Evolutionary conservation across 2,329 filamentous ascomycete genomes (phyloP).

Genomic region (Sporothrix schenckii): DNA sequence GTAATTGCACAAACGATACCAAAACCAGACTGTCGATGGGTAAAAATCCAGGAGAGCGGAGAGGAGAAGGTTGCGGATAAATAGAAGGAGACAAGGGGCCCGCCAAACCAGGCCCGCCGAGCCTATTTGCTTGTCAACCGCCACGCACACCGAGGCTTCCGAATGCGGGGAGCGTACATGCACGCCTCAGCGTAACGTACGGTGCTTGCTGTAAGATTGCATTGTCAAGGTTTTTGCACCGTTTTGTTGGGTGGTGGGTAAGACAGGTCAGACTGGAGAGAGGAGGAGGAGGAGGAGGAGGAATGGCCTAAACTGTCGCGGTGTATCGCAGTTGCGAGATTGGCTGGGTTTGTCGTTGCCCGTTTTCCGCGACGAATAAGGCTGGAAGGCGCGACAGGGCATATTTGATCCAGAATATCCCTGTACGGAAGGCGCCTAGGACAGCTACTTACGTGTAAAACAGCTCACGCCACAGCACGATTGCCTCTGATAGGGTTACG

Average conservation of each 20-base stretch:
- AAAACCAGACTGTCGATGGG: not conserved
- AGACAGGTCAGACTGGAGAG: slow-evolving; percentile 11
- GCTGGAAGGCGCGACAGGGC: not conserved
- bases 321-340: not conserved
- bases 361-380: slow-evolving; percentile 19
- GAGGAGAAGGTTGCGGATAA: not conserved
- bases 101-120: not conserved
- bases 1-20: not conserved
- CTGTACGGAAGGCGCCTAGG: not conserved
- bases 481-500: too few relatives aligned
- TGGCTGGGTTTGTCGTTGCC: not conserved
- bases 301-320: not conserved
- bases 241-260: not conserved
- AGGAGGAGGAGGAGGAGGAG: not conserved
- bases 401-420: not conserved
- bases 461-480: not conserved
- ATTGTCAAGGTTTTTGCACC: not conserved
- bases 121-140: not conserved
- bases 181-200: not conserved
- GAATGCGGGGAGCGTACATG: not conserved
- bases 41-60: slow-evolving; percentile 5
- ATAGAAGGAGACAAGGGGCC: not conserved
- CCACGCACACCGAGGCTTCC: slow-evolving; percentile 9
- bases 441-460: not conserved
- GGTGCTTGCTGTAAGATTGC: not conserved